These are phyloP conservation scores for Paulownia fortunei DNA, from an alignment of 257 asterid species.

Conservation along the genomic window DNA sequence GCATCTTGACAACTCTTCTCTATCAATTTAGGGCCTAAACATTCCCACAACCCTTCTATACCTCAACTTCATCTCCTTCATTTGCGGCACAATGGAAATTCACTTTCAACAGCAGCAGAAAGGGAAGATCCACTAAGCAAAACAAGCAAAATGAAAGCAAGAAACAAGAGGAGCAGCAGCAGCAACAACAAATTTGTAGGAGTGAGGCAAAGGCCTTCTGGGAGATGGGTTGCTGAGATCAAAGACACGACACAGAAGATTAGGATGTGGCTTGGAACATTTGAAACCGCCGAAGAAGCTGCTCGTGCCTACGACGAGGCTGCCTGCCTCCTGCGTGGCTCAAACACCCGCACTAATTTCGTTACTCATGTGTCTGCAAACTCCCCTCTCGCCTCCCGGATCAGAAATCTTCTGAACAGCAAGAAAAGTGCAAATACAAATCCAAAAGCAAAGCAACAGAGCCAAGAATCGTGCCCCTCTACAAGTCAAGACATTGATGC, in stretches of 20 bases:
- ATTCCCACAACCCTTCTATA: too few species aligned
- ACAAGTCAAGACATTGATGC: slow-evolving; percentile 20
- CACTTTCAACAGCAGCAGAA: slow-evolving; percentile 47
- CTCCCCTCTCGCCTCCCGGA: slow-evolving; percentile 66
- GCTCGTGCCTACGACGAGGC: slow-evolving; percentile 78
- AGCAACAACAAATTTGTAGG: slow-evolving; percentile 55
- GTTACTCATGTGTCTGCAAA: slow-evolving; percentile 50
- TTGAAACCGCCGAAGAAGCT: slow-evolving; percentile 65
- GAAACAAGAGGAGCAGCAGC: too few species aligned
- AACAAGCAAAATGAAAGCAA: slow-evolving; percentile 44
- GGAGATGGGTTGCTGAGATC: slow-evolving; percentile 81
- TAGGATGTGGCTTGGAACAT: slow-evolving; percentile 80
- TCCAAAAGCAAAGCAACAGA: slow-evolving; percentile 13
- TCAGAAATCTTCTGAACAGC: slow-evolving; percentile 52
- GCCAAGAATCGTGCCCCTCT: slow-evolving; percentile 23
- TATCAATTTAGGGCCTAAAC: too few species aligned
- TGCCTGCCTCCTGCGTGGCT: slow-evolving; percentile 67
- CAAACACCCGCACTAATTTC: slow-evolving; percentile 68
- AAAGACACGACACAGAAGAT: slow-evolving; percentile 74
- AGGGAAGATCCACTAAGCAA: slow-evolving; percentile 27
- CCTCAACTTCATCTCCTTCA: too few species aligned
- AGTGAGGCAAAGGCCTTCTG: slow-evolving; percentile 75
- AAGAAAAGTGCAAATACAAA: slow-evolving; percentile 36
- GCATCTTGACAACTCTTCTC: slow-evolving; percentile 25
- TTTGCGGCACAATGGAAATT: slow-evolving; percentile 47